Evolutionary conservation across 768 basidiomycete genomes (phyloP), one percentile per base, ranked within the genome.

Genomic region (Mycena polygramma): DNA sequence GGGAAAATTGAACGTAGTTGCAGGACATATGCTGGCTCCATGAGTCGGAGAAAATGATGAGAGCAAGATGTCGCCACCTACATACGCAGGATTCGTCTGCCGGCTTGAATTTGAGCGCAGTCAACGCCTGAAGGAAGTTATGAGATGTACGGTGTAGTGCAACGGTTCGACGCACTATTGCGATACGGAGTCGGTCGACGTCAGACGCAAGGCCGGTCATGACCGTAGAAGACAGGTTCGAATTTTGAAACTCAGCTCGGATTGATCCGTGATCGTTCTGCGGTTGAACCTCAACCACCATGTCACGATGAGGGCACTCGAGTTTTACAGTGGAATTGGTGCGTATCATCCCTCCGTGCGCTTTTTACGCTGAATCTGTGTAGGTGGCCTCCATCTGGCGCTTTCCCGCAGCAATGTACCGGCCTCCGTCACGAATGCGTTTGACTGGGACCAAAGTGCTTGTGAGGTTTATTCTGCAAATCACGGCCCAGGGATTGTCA

Each of bases 271-370:
- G 19, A 52, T 39, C 58, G 43, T 19, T n/a, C 19, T 20, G 7
- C n/a, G n/a, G n/a, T n/a, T n/a, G n/a, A n/a, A n/a, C n/a, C 30
- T 19, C 35, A 57, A 73, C 72, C 52, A 62, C 62, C 45, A 69
- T 62, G 58, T 67, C 59, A 36, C n/a, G n/a, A n/a, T n/a, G n/a
- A n/a, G n/a, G 57, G 84, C 83, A 10, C 75, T 87, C 26, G 93
- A 95, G 79, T 95, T 95, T 75, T 95, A 93, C 80, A 88, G 89
- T 61, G 94, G 94, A 41, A 94, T 95, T 74, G 94, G 94, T 91
- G 65, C 59, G 81, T 72, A 52, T 35, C 35, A 17, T 30, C 61
- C 30, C 58, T 36, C 73, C 57, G 61, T 53, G 13, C 51, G 46
- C 57, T 63, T 43, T 51, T 17, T 58, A 59, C 7, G 13, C 57